A percentile compares a stretch with the other conserved stretches of the same genome.
phyloP scores from a whole-genome alignment of 257 asterid genomes.

The Solanum pinnatisectum region DNA sequence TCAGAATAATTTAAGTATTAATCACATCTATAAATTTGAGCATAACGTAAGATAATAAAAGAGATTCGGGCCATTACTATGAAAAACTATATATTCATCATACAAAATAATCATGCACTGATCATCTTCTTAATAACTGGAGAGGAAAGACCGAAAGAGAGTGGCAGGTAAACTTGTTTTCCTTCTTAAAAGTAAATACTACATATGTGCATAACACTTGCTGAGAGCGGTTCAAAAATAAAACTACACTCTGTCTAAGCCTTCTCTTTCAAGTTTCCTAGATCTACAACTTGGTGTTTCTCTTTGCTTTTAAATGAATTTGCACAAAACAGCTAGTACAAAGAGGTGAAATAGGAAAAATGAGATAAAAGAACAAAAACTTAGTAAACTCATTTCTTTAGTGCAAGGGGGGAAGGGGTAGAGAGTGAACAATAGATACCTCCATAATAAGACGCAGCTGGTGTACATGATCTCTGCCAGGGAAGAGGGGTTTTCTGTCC shows the following conservation, averaged over 20 bases:
- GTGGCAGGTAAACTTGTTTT: not conserved
- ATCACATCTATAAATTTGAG: not conserved
- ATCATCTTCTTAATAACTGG: not conserved
- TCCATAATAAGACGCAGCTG: slow-evolving; percentile 93
- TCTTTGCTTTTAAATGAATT: not conserved
- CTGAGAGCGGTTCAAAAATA: not conserved
- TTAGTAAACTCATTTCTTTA: not conserved
- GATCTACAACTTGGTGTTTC: not conserved
- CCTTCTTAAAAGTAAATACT: not conserved
- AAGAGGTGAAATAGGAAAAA: not conserved
- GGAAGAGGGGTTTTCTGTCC: slow-evolving; percentile 94
- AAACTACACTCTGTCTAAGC: not conserved
- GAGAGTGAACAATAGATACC: slow-evolving; percentile 32
- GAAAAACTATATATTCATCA: not conserved
- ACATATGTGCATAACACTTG: not conserved
- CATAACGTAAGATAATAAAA: not conserved
- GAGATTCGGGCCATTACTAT: not conserved
- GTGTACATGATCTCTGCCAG: slow-evolving; percentile 97
- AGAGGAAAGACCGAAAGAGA: not conserved
- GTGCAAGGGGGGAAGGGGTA: not conserved
- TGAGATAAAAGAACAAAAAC: not conserved
- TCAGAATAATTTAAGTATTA: not conserved
- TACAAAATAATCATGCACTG: not conserved
- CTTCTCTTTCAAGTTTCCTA: not conserved
- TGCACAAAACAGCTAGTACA: not conserved